Base-by-base conservation (phyloP, 2,329 filamentous ascomycete genomes). In the Tolypocladium amazonense region DNA sequence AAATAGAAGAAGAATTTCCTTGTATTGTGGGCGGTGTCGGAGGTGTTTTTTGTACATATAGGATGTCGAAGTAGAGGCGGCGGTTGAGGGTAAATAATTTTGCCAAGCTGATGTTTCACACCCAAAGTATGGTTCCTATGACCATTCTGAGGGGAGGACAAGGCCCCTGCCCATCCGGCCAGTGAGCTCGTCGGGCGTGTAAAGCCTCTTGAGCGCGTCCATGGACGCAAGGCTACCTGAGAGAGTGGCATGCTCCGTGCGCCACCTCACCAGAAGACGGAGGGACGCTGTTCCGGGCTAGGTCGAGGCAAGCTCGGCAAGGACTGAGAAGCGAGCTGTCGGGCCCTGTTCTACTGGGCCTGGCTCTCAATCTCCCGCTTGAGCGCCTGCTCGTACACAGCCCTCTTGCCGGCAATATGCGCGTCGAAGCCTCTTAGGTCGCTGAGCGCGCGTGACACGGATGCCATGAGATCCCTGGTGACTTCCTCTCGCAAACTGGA, bases 21-120 rank as follows among this genome's bases (percentile, higher is more conserved):
- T 70, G 70, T 67, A 68, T 69, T 64, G 61, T 66, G 65, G 63
- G 63, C 67, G 67, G 65, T 66, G 65, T 38, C 53, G 45, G 55
- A 38, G 47, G 62, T 62, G 55, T 33, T 38, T 63, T n/a, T 69
- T 76, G 73, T 75, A 75, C 68, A 76, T 75, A 75, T 74, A 74
- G 65, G 67, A 72, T 64, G 68, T 68, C 59, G 60, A 65, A 39
- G 54, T 35, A 52, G 62, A 58, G 55, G 54, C 50, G 45, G 47
- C 47, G 37, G 41, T 23, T 12, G 38, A 54, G 45, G 56, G 52
- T 60, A 63, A 66, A 71, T 71, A 68, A 68, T 57, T 56, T 50
- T 54, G 45, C 56, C 56, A 37, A 57, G 41, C 39, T 35, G 39
- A 50, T 37, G 56, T 37, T 33, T 6, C 11, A 35, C 27, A 47